Evolutionary conservation across 495 filamentous ascomycete genomes (phyloP), one percentile per base, ranked within the genome.

Genomic region (Daldinia grandis): DNA sequence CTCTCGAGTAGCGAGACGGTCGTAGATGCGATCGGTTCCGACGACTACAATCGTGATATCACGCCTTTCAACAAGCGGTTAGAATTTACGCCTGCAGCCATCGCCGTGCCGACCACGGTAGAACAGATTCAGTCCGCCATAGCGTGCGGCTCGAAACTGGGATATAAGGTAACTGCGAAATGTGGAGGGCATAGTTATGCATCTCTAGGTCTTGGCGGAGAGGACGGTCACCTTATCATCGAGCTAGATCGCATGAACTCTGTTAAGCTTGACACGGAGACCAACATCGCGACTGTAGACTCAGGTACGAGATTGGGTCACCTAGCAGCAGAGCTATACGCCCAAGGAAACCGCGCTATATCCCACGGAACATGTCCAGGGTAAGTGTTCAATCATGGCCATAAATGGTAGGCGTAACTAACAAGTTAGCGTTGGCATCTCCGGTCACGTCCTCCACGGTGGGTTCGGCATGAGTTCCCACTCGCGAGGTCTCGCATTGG

Each of bases 141-240:
- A 15, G 69, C 76, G n/a, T 83, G 81, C 40, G 81, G 78, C 21
- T 70, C 73, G 10, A 75, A 79, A 74, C 64, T 78, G 21, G 81
- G 79, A 4, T 74, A 82, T 14, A 83, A 83, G 65, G 79, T 81
- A 7, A 80, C 69, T 8, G 64, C 81, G 25, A 84, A 83, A 68
- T 78, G 77, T 28, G 82, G 82, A 50, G 82, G 82, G 2, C 82
- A 84, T 71, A 83, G 80, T 58, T 83, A 84, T 61, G 82, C 78
- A 4, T 82, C 80, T 19, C 78, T 82, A 12, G 82, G 82, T 33
- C 72, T 84, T 5, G 82, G 82, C 10, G 82, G 82, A 1, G 81
- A 84, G 72, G 76, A 84, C 21, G 82, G 82, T 9, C 81, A 83
- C 70, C 76, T 84, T 15, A 75, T 83, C 30, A 76, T 84, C 24